A percentile compares a stretch with the other conserved stretches of the same genome.
These are phyloP conservation scores for Chalaropsis thielavioides DNA, from an alignment of 2,329 filamentous ascomycete species.

Conservation along the genomic window DNA sequence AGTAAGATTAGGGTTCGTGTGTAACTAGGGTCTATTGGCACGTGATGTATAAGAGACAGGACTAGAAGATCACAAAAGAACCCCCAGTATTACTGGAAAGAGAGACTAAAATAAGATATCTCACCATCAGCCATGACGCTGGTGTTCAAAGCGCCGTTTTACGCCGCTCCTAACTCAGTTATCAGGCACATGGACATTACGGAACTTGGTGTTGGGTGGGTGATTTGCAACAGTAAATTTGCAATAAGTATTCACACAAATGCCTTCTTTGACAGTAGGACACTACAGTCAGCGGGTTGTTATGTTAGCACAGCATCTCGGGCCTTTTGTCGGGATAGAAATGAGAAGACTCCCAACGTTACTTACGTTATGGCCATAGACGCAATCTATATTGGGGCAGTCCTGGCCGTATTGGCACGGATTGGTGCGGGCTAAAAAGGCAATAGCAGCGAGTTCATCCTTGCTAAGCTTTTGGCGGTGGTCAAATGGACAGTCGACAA, in stretches of 20 bases:
- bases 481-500: constrained; percentile 39
- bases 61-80: too few relatives aligned
- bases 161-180: not conserved
- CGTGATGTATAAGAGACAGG: too few relatives aligned
- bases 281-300: constrained; percentile 29
- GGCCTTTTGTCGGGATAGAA: too few relatives aligned
- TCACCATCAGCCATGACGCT: too few relatives aligned
- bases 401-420: constrained; percentile 43
- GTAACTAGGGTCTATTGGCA: too few relatives aligned
- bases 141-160: not conserved
- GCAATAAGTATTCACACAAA: constrained; percentile 27
- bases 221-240: constrained; percentile 8
- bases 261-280: constrained; percentile 36
- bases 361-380: constrained; percentile 48
- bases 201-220: constrained; percentile 6
- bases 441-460: constrained; percentile 43
- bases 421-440: constrained; percentile 40
- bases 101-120: not conserved
- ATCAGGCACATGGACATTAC: not conserved
- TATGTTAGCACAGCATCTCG: constrained; percentile 11
- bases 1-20: not conserved
- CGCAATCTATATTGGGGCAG: constrained; percentile 43
- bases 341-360: not conserved
- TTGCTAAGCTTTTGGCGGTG: constrained; percentile 39
- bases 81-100: too few relatives aligned